phyloP scores from a whole-genome alignment of 768 basidiomycete genomes.

The Holtermanniella nyarrowii region DNA sequence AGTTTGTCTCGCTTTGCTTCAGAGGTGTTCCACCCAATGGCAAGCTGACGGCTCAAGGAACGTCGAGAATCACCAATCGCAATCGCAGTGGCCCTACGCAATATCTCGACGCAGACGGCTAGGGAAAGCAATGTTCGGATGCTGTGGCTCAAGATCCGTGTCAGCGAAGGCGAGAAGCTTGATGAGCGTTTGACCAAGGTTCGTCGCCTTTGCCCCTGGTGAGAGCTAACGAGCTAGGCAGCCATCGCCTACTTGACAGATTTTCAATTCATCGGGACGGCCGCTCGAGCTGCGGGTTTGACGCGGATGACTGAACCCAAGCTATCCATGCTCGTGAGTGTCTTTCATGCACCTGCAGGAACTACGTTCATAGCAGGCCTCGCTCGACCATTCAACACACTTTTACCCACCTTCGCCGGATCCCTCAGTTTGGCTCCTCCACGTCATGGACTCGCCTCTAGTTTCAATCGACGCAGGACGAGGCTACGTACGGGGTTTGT shows the following conservation, averaged over 20 bases:
- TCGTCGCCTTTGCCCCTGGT: neutral
- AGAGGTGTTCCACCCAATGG: neutral
- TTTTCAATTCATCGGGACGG: constrained; percentile 41
- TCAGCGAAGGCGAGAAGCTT: constrained; percentile 15
- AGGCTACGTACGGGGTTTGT: constrained; percentile 33
- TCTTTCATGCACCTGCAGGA: neutral
- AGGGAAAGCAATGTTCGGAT: constrained; percentile 11
- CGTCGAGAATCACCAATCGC: constrained; percentile 29
- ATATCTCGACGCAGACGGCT: neutral
- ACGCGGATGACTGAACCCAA: constrained; percentile 23
- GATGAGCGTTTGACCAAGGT: constrained; percentile 24
- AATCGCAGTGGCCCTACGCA: constrained; percentile 17
- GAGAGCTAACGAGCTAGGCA: neutral
- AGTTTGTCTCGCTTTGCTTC: constrained; percentile 11
- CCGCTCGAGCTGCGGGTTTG: constrained; percentile 32
- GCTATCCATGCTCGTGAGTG: constrained; percentile 36
- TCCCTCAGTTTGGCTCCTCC: constrained; percentile 30
- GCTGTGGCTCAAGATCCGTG: constrained; percentile 20
- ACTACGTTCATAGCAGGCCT: constrained; percentile 13
- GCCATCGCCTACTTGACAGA: constrained; percentile 40
- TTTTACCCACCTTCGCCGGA: constrained; percentile 34
- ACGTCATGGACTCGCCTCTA: constrained; percentile 35
- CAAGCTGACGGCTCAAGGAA: constrained; percentile 15
- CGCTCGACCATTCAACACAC: constrained; percentile 37
- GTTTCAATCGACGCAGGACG: constrained; percentile 27